These are phyloP conservation scores for Trametes coccinea DNA, from an alignment of 768 basidiomycete species.

Conservation along the genomic window DNA sequence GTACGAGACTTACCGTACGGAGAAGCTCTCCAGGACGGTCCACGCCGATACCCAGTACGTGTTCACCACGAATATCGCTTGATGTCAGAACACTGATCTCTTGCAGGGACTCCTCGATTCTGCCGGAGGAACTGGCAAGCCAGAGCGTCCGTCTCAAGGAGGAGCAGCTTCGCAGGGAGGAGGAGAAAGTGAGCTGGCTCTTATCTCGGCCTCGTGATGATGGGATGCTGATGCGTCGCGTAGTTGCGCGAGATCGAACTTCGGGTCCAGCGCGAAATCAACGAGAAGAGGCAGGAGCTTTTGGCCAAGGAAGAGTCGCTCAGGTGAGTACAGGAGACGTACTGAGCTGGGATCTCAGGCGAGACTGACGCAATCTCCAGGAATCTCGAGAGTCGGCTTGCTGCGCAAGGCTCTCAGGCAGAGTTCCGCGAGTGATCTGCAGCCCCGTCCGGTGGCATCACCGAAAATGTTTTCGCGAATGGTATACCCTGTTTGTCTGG, in stretches of 20 bases:
- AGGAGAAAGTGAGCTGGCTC: constrained; percentile 72
- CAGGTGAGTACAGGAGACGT: constrained; percentile 46
- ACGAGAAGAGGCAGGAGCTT: constrained; percentile 95
- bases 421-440: constrained; percentile 70
- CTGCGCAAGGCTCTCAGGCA: constrained; percentile 80
- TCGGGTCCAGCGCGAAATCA: constrained; percentile 97
- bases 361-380: constrained; percentile 38
- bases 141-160: constrained; percentile 98
- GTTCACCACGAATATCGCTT: constrained; percentile 6
- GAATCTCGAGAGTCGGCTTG: constrained; percentile 88
- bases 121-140: constrained; percentile 94
- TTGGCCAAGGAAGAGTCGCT: constrained; percentile 95
- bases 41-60: constrained; percentile 71
- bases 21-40: constrained; percentile 92
- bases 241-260: constrained; percentile 96
- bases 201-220: background rate
- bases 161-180: constrained; percentile 95
- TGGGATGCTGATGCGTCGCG: background rate
- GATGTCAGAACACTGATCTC: constrained; percentile 29
- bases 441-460: constrained; percentile 5
- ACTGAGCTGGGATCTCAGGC: constrained; percentile 10
- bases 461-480: constrained; percentile 23
- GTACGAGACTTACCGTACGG: constrained; percentile 96
- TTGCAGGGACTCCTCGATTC: constrained; percentile 79
- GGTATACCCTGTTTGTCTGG: constrained; percentile 33